Conservation (phyloP, 2,329 filamentous ascomycete genomes). For the Aspergillus texensis region DNA sequence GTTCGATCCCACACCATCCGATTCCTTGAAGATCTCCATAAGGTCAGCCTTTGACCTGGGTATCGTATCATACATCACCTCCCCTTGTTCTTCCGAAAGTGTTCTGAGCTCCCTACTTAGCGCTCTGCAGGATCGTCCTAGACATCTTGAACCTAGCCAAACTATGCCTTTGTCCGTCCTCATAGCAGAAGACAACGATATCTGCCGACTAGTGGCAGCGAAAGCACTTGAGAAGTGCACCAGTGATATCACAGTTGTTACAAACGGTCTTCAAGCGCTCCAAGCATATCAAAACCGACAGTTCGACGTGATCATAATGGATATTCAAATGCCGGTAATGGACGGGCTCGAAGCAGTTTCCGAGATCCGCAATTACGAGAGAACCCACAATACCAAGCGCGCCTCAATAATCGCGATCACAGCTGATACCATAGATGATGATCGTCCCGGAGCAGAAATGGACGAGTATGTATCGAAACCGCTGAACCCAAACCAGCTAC, state of each 20-base stretch:
- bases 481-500: background rate
- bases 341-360: background rate
- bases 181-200: background rate
- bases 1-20: background rate
- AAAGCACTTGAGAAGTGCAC: background rate
- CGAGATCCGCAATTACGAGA: background rate
- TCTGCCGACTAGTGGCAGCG: background rate
- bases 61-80: background rate
- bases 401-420: background rate
- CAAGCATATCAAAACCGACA: background rate
- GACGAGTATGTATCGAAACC: background rate
- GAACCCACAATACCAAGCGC: background rate
- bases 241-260: background rate
- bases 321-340: background rate
- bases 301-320: background rate
- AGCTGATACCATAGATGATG: background rate
- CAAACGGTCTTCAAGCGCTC: background rate
- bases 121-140: background rate
- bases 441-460: background rate
- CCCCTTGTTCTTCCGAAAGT: background rate
- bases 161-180: background rate
- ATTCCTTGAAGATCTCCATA: background rate
- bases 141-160: background rate
- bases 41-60: background rate
- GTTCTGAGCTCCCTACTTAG: background rate